These are phyloP conservation scores for Jamesozyma hellenica DNA, from an alignment of 805 yeast species.

Conservation along the genomic window DNA sequence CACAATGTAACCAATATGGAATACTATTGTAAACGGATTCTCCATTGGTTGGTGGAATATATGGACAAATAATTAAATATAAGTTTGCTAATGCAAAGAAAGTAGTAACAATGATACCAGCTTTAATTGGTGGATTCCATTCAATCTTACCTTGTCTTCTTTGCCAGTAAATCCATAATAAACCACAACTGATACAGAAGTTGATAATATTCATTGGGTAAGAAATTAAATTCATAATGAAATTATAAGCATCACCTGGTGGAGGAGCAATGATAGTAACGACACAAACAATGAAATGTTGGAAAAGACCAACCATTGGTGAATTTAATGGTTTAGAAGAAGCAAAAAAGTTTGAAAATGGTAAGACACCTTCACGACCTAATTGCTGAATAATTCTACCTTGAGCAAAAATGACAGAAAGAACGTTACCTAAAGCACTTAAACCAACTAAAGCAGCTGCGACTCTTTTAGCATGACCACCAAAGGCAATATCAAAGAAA, in stretches of 20 bases:
- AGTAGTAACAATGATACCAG: constrained; percentile 49
- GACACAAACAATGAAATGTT: constrained; percentile 68
- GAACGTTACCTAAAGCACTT: constrained; percentile 71
- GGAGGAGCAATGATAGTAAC: constrained; percentile 72
- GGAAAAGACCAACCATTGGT: constrained; percentile 62
- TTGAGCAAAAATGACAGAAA: constrained; percentile 72
- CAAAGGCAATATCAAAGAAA: constrained; percentile 65
- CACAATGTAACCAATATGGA: constrained; percentile 75
- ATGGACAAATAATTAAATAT: constrained; percentile 67
- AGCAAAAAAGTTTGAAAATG: constrained; percentile 64
- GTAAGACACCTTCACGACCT: constrained; percentile 74
- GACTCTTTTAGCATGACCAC: constrained; percentile 57
- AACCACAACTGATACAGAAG: constrained; percentile 50
- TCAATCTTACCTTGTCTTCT: constrained; percentile 38
- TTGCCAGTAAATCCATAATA: constrained; percentile 45
- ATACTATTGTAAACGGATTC: constrained; percentile 57
- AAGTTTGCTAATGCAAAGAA: constrained; percentile 59
- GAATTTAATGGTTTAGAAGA: constrained; percentile 62
- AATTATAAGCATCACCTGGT: constrained; percentile 80
- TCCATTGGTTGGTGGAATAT: constrained; percentile 59
- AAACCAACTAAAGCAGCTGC: constrained; percentile 73
- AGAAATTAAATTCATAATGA: constrained; percentile 67
- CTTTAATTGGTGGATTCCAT: constrained; percentile 68
- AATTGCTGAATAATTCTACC: constrained; percentile 72
- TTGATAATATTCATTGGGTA: constrained; percentile 76